Conservation (phyloP, 1,139 yeast genomes). For the Suhomyces anneliseae region DNA sequence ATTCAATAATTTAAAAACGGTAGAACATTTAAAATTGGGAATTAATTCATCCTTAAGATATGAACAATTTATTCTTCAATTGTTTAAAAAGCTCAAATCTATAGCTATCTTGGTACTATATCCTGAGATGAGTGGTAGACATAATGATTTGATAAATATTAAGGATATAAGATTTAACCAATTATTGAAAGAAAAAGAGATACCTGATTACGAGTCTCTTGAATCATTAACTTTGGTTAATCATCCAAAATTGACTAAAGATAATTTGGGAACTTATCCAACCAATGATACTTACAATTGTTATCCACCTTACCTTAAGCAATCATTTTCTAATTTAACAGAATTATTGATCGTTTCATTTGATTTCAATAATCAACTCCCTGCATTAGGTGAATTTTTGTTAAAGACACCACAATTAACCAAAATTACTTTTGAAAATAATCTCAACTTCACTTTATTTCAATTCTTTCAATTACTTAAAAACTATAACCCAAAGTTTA, state of each 20-base stretch:
- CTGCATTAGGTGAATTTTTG: constrained; percentile 33
- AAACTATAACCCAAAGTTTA: constrained; percentile 30
- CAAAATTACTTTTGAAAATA: constrained; percentile 35
- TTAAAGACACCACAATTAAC: constrained; percentile 19
- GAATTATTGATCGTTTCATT: constrained; percentile 31
- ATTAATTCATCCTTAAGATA: constrained; percentile 27
- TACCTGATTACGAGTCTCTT: constrained; percentile 12
- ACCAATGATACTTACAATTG: constrained; percentile 26
- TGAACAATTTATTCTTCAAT: constrained; percentile 23
- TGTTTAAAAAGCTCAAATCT: constrained; percentile 29
- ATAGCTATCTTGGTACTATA: constrained; percentile 17
- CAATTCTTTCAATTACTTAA: constrained; percentile 33
- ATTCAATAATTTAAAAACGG: constrained; percentile 20
- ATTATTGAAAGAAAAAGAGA: constrained; percentile 1
- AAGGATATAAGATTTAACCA: constrained; percentile 20
- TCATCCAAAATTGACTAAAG: constrained; percentile 24
- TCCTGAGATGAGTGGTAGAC: constrained; percentile 18
- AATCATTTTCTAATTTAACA: constrained; percentile 24
- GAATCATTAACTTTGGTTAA: constrained; percentile 27
- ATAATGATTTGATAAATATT: constrained; percentile 22
- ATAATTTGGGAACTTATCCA: constrained; percentile 12
- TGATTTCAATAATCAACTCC: constrained; percentile 31
- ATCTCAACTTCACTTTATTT: constrained; percentile 27
- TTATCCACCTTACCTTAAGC: constrained; percentile 24
- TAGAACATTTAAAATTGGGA: constrained; percentile 27